Percentiles rank a stretch among this genome's conserved stretches.
phyloP scores from a whole-genome alignment of 441 rosid genomes.

The Pelargonium australe region DNA sequence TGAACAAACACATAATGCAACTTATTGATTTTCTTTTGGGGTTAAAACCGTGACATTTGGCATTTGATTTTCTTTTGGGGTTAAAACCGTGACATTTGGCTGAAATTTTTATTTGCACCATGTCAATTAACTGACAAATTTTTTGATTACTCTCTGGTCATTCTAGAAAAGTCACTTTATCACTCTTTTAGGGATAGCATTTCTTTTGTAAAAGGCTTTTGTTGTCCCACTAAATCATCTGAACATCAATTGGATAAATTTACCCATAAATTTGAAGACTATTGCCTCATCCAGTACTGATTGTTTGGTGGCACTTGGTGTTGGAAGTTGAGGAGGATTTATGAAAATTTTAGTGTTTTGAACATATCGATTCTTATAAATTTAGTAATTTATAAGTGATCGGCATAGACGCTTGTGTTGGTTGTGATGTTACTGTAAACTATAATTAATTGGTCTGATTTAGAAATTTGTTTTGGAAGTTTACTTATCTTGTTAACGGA shows the following conservation, averaged over 20 bases:
- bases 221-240: background rate
- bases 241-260: background rate
- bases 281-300: background rate
- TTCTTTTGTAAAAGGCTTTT: background rate
- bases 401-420: background rate
- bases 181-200: background rate
- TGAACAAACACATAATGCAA: too few species aligned
- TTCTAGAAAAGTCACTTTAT: background rate
- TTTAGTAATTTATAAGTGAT: background rate
- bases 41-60: too few species aligned
- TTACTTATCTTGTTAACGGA: too few species aligned
- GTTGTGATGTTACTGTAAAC: background rate
- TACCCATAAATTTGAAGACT: background rate
- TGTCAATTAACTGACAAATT: background rate
- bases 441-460: background rate
- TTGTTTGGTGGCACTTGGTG: background rate
- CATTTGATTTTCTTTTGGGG: too few species aligned
- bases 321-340: background rate
- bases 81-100: too few species aligned
- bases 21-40: too few species aligned
- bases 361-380: background rate
- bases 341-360: constrained; percentile 4
- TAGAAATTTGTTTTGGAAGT: too few species aligned
- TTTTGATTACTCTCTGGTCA: background rate
- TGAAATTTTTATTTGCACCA: too few species aligned